These are phyloP conservation scores for Clitopilus hobsonii DNA, from an alignment of 768 basidiomycete species.

Conservation along the genomic window DNA sequence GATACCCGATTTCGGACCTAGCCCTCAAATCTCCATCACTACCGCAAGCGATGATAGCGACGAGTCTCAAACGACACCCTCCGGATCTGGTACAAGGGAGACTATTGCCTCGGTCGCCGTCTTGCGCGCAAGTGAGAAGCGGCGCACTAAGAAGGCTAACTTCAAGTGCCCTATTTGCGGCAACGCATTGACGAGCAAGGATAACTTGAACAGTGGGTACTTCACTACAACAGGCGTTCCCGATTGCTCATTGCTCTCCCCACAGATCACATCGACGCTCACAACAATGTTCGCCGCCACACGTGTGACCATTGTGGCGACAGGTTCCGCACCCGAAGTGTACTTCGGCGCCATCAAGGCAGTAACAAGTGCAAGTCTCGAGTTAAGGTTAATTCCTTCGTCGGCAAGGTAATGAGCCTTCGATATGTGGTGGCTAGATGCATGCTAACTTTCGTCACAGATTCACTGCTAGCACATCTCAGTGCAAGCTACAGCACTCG, in stretches of 20 bases:
- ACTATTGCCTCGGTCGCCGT: slow-evolving; percentile 15
- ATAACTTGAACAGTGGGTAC: slow-evolving; percentile 14
- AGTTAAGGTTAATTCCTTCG: neutral
- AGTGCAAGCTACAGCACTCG: neutral
- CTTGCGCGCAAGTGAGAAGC: slow-evolving; percentile 11
- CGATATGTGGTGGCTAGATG: neutral
- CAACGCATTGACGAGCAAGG: slow-evolving; percentile 12
- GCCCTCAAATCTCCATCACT: slow-evolving; percentile 5
- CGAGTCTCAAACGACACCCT: slow-evolving; percentile 1
- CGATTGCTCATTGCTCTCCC: neutral
- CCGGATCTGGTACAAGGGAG: slow-evolving; percentile 8
- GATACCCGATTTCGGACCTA: neutral
- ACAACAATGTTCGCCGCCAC: slow-evolving; percentile 10
- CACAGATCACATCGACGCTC: slow-evolving; percentile 13
- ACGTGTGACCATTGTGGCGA: slow-evolving; percentile 9
- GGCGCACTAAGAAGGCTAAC: slow-evolving; percentile 9
- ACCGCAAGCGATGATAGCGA: neutral
- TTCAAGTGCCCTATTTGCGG: slow-evolving; percentile 5
- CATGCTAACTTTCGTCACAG: neutral
- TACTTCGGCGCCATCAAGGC: slow-evolving; percentile 15
- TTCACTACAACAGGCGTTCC: neutral
- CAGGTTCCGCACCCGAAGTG: slow-evolving; percentile 14
- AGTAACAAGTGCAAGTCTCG: slow-evolving; percentile 12
- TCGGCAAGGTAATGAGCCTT: neutral
- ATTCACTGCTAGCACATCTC: neutral